phyloP scores from a whole-genome alignment of 306 rosid genomes.

The Citrullus amarus region DNA sequence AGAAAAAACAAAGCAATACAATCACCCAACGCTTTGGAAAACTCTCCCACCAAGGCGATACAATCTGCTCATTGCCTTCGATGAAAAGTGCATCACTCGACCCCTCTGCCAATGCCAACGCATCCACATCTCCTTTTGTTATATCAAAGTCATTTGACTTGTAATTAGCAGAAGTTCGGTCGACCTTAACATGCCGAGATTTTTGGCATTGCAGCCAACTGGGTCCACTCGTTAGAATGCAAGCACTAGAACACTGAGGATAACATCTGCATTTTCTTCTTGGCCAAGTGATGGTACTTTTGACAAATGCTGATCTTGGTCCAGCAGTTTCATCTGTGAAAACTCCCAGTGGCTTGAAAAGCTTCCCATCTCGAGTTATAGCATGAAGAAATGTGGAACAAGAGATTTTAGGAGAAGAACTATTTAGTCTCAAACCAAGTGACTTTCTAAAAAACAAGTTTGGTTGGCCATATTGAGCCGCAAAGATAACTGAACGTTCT shows the following conservation, averaged over 20 bases:
- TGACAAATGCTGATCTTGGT: slow-evolving; percentile 16
- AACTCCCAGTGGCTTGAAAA: slow-evolving; percentile 18
- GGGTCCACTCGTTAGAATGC: slow-evolving; percentile 18
- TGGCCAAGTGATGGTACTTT: slow-evolving; percentile 16
- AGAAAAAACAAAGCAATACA: slow-evolving; percentile 77
- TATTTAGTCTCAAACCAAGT: slow-evolving; percentile 17
- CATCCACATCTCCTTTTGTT: slow-evolving; percentile 34
- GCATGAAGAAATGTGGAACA: slow-evolving; percentile 19
- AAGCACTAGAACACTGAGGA: slow-evolving; percentile 26
- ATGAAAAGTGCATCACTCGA: slow-evolving; percentile 57
- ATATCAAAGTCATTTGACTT: slow-evolving; percentile 64
- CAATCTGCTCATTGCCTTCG: slow-evolving; percentile 30
- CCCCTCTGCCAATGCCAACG: slow-evolving; percentile 40
- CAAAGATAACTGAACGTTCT: slow-evolving; percentile 19
- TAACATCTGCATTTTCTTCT: slow-evolving; percentile 24
- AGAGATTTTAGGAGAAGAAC: slow-evolving; percentile 17
- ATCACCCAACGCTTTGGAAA: slow-evolving; percentile 94
- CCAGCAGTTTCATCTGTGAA: slow-evolving; percentile 12
- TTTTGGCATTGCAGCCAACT: slow-evolving; percentile 21
- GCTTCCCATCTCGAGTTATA: slow-evolving; percentile 16
- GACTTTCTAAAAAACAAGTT: slow-evolving; percentile 9
- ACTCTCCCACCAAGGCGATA: slow-evolving; percentile 54
- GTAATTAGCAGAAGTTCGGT: slow-evolving; percentile 36
- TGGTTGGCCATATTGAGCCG: slow-evolving; percentile 10
- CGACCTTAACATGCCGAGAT: slow-evolving; percentile 26